Evolutionary conservation across 2,329 filamentous ascomycete species (phyloP), one percentile per base, ranked within the genome.

Genomic region (Aspergillus fischeri): DNA sequence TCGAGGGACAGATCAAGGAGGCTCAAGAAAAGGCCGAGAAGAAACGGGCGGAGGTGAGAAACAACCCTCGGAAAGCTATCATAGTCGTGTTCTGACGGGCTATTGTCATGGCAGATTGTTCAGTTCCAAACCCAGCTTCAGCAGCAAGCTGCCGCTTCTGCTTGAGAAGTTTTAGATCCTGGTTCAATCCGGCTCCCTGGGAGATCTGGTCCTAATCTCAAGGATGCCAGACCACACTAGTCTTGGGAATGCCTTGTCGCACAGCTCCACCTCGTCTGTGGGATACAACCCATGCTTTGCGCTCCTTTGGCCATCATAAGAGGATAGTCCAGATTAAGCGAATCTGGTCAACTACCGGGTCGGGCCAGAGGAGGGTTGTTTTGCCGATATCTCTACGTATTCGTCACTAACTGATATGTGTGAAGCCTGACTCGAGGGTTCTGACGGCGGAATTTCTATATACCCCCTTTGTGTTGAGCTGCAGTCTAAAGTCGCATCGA

Each of bases 1-100:
- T 89, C 51, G 88, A 90, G 68, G 79, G 78, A 49, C 84, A 86
- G 67, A 88, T 90, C 62, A 78, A 81, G 61, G 83, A 83, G 25
- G 80, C 86, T 51, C 82, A 89, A 65, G 81, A 83, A 27, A 84
- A 84, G 73, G 84, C 83, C 59, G 86, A 90, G 67, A 81, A 79
- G 60, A 83, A 86, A 70, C 86, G 86, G 70, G 78, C 81, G 62
- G 84, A 90, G 77, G 85, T 88, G 72, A 67, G 78, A 63, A 59
- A 25, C 41, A 29, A 29, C 14, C 38, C 29, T 17, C 11, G n/a
- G 10, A 49, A 49, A 14, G 20, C 20, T 44, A 38, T 32, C n/a
- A 53, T 24, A 3, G 45, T 20, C 35, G 28, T 20, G 44, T 54
- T 53, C 63, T 71, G 44, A 72, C 50, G 3, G 7, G 44, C 25